Conservation (phyloP, 2,329 filamentous ascomycete genomes). For the Sclerotinia glacialis region DNA sequence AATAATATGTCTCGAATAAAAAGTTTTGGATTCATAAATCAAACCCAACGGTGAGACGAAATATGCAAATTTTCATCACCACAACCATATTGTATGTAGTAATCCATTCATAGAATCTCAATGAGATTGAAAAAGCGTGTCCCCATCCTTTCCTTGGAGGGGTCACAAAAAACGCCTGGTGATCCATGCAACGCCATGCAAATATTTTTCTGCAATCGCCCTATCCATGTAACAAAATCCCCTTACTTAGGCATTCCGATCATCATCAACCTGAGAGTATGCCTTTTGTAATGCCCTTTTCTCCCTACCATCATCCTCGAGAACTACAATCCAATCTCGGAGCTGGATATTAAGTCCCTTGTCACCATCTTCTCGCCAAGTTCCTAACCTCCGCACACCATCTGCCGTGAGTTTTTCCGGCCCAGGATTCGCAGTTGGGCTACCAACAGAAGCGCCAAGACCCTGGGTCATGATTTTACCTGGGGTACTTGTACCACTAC, state of each 20-base stretch:
- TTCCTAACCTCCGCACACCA: slow-evolving; percentile 64
- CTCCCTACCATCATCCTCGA: slow-evolving; percentile 76
- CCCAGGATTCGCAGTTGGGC: slow-evolving; percentile 40
- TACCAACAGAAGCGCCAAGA: slow-evolving; percentile 40
- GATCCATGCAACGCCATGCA: slow-evolving; percentile 23
- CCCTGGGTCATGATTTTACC: slow-evolving; percentile 38
- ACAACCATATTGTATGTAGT: slow-evolving; percentile 8
- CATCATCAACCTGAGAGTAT: slow-evolving; percentile 34
- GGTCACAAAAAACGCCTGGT: slow-evolving; percentile 22
- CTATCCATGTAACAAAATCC: slow-evolving; percentile 12
- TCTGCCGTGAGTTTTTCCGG: slow-evolving; percentile 51
- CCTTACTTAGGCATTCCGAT: slow-evolving; percentile 42
- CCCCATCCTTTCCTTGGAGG: slow-evolving; percentile 5
- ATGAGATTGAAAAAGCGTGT: slow-evolving; percentile 12
- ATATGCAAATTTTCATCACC: slow-evolving; percentile 3
- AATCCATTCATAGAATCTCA: slow-evolving; percentile 16
- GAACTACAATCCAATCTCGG: slow-evolving; percentile 73
- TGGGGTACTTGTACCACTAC: slow-evolving; percentile 54
- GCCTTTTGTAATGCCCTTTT: slow-evolving; percentile 55
- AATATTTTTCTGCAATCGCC: slow-evolving; percentile 16
- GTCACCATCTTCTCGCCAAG: slow-evolving; percentile 73
- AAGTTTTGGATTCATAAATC: slow-evolving; percentile 1
- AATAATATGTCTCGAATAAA: not conserved
- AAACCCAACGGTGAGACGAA: slow-evolving; percentile 17
- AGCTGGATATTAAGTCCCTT: slow-evolving; percentile 79